Percentiles rank a stretch among this genome's conserved stretches.
Evolutionary conservation across 495 filamentous ascomycete species (phyloP).

Genomic region (Glarea lozoyensis): DNA sequence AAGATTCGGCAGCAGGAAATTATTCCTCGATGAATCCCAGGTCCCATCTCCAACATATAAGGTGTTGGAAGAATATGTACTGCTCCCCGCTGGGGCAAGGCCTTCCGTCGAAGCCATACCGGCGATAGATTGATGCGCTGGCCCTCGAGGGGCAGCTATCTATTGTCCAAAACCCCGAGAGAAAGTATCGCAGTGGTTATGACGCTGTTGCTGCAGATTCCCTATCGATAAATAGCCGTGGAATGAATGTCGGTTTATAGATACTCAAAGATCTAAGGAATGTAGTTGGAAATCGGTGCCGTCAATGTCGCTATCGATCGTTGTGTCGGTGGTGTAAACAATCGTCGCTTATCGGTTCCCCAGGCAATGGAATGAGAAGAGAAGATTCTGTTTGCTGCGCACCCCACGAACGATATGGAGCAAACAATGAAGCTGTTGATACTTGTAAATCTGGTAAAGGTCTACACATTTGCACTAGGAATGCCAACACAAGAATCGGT

Average conservation of each 20-base stretch:
- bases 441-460: not conserved
- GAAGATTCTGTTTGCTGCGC: not conserved
- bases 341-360: not conserved
- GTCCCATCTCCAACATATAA: conserved; percentile 86
- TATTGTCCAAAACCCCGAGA: not conserved
- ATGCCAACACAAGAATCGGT: too few species aligned
- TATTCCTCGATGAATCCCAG: conserved; percentile 77
- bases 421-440: not conserved
- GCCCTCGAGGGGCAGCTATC: conserved; percentile 14
- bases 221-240: conserved; percentile 4
- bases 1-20: conserved; percentile 80
- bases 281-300: not conserved
- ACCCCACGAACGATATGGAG: not conserved
- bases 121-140: conserved; percentile 19
- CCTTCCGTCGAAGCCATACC: conserved; percentile 41
- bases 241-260: not conserved
- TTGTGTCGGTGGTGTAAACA: not conserved
- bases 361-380: not conserved
- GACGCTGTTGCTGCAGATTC: not conserved
- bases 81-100: conserved; percentile 71
- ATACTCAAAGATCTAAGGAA: not conserved
- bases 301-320: too few species aligned
- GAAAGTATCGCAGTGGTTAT: not conserved
- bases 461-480: not conserved
- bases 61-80: conserved; percentile 73